Conservation (phyloP, 176 grass and related monocot species). For the Aegilops longissima region DNA sequence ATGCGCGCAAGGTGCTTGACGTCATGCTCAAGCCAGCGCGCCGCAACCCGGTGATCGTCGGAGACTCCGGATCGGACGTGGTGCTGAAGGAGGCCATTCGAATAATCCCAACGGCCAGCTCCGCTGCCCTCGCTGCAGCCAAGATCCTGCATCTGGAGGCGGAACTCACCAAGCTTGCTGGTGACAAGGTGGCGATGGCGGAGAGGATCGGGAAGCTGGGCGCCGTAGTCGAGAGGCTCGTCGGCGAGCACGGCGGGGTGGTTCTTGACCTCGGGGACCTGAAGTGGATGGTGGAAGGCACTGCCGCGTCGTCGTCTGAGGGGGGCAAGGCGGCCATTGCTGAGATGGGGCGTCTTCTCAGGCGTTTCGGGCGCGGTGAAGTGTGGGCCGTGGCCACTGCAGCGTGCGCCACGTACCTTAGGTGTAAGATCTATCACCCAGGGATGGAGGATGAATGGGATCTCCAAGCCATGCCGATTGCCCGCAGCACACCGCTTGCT, state of each 20-base stretch:
- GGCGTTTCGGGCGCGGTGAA: slow-evolving; percentile 30
- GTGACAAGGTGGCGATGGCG: slow-evolving; percentile 34
- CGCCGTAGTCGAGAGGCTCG: slow-evolving; percentile 38
- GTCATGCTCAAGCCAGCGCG: slow-evolving; percentile 69
- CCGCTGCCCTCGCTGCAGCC: slow-evolving; percentile 31
- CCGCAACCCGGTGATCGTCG: slow-evolving; percentile 79
- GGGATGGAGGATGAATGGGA: slow-evolving; percentile 83
- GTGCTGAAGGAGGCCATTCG: slow-evolving; percentile 56
- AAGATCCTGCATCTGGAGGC: slow-evolving; percentile 56
- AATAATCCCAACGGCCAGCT: slow-evolving; percentile 40
- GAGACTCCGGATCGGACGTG: slow-evolving; percentile 53
- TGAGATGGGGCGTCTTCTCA: slow-evolving; percentile 68
- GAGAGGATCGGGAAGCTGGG: slow-evolving; percentile 48
- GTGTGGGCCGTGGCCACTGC: slow-evolving; percentile 78
- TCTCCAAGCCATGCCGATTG: slow-evolving; percentile 64
- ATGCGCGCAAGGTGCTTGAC: slow-evolving; percentile 74
- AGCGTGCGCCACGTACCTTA: slow-evolving; percentile 69
- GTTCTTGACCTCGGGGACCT: slow-evolving; percentile 84
- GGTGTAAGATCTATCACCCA: slow-evolving; percentile 70
- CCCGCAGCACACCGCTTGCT: slow-evolving; percentile 29
- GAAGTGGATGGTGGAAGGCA: slow-evolving; percentile 65
- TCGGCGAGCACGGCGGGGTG: slow-evolving; percentile 40
- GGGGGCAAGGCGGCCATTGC: slow-evolving; percentile 52
- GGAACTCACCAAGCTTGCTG: slow-evolving; percentile 40
- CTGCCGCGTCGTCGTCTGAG: slow-evolving; percentile 39